Conservation (phyloP, 345 rosid genomes). For the Lepidium africanum region DNA sequence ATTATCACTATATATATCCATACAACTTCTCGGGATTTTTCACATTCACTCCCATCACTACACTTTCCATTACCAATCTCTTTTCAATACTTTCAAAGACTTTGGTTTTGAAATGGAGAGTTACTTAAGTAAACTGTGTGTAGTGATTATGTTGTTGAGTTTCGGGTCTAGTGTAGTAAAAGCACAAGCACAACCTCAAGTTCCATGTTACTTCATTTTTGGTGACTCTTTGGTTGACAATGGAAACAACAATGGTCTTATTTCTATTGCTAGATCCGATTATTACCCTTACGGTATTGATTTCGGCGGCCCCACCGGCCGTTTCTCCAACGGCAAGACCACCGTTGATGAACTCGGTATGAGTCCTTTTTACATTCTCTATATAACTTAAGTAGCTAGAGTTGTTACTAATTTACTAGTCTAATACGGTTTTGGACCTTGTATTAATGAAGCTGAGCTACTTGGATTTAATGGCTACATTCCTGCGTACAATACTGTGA, state of each 20-base stretch:
- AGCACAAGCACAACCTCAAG: conserved; percentile 35
- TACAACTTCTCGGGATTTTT: conserved; percentile 1
- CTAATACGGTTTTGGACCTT: background rate
- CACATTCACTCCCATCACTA: conserved; percentile 14
- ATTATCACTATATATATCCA: conserved; percentile 10
- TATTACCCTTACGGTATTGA: conserved; percentile 88
- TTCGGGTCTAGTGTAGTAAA: conserved; percentile 10
- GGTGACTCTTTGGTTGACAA: conserved; percentile 94
- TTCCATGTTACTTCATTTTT: conserved; percentile 75
- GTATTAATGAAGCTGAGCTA: conserved; percentile 40
- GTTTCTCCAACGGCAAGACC: conserved; percentile 78
- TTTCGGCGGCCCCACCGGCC: conserved; percentile 73
- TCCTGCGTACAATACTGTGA: conserved; percentile 45
- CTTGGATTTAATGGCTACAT: conserved; percentile 55
- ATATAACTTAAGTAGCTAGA: background rate
- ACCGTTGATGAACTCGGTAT: conserved; percentile 69
- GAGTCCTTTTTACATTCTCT: background rate
- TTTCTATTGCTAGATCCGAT: conserved; percentile 65
- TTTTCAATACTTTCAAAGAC: background rate
- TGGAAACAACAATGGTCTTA: conserved; percentile 76
- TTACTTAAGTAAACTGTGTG: conserved; percentile 18
- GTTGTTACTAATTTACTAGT: background rate
- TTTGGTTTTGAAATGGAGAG: conserved; percentile 19
- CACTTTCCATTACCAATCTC: conserved; percentile 3
- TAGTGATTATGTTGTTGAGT: conserved; percentile 19